Conservation (phyloP, 176 grass and related monocot species). For the Oryza officinalis region DNA sequence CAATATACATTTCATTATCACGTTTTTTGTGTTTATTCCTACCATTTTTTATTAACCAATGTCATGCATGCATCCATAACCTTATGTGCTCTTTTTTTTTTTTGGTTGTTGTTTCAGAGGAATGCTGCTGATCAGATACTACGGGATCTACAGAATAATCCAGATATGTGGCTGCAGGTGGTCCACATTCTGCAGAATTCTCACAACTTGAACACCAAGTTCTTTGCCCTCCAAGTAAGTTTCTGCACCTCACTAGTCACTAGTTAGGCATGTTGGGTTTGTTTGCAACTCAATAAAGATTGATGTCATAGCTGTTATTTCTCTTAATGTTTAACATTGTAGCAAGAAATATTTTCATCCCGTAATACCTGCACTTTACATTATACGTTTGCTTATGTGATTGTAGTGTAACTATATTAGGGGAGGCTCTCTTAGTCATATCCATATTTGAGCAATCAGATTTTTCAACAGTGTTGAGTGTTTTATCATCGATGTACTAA, state of each 20-base stretch:
- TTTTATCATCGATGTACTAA: background rate
- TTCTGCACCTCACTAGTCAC: background rate
- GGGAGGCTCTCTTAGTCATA: background rate
- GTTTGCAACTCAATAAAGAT: background rate
- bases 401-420: background rate
- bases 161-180: constrained; percentile 95
- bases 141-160: constrained; percentile 93
- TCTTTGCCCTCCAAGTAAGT: constrained; percentile 96
- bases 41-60: background rate
- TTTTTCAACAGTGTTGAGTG: background rate
- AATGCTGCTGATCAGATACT: constrained; percentile 90
- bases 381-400: background rate
- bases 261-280: background rate
- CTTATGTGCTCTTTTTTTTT: background rate
- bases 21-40: background rate
- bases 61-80: background rate
- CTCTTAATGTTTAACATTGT: background rate
- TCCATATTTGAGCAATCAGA: background rate
- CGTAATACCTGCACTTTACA: background rate
- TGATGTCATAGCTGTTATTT: background rate
- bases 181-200: constrained; percentile 97
- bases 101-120: constrained; percentile 83
- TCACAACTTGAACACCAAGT: constrained; percentile 95
- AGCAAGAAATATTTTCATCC: background rate
- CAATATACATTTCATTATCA: background rate